Base-by-base conservation (phyloP, 2,329 filamentous ascomycete species). In the Ophiostoma sp. region DNA sequence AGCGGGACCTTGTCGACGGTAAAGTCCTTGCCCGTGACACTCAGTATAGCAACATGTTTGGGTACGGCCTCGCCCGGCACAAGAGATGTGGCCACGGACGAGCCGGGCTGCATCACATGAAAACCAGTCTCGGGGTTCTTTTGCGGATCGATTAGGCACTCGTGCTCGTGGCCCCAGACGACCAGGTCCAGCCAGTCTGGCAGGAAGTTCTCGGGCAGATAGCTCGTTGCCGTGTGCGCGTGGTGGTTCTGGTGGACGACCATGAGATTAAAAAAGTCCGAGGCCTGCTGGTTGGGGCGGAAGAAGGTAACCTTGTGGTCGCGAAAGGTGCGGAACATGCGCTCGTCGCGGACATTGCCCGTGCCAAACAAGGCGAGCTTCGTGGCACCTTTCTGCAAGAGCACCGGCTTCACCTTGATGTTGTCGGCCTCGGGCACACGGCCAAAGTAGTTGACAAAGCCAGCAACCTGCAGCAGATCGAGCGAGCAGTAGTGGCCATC, bases 111-210 rank as follows among this genome's bases (percentile, higher is more conserved):
- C 87, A 99, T 97, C 71, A 99, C 94, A 73, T 95, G 88, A 73
- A 99, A 99, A 0, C 89, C 90, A 64, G 89, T 97, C 75, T 97
- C 92, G 0, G 90, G 86, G 74, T 98, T 99, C 64, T 87, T 82
- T 1, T 82, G 81, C 0, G 95, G 95, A 62, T 97, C 88, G 72
- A 99, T 96, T 7, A 94, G 77, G 75, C 95, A 99, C 77, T 99
- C 94, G 75, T 99, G 95, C 78, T 99, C 95, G 75, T 99, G 95
- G 3, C 95, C 95, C 95, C 95, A 99, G 66, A 99, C 85, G 0
- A 99, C 87, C 4, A 99, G 83, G 75, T 99, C 90, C 71, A 99
- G 81, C 80, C 96, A 98, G 18, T 92, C 88, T 0, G 95, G 96
- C 0, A 99, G 82, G 74, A 97, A 95, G 73, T 90, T 92, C 75